Evolutionary conservation across 1,139 yeast species (phyloP).

Genomic region (Saccharomyces hybrid): DNA sequence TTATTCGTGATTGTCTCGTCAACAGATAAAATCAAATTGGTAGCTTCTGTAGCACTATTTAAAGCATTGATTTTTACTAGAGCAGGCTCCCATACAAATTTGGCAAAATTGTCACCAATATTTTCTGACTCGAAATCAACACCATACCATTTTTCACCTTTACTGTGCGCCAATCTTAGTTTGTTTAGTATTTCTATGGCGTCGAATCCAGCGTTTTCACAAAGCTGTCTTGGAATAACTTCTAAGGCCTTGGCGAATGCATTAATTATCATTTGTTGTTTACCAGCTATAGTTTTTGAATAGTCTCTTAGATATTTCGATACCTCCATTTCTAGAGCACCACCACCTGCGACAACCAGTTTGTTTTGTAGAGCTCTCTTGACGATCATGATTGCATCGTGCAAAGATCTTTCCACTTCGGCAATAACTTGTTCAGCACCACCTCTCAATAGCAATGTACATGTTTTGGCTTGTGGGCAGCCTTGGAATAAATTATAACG

Average conservation of each 20-base stretch:
- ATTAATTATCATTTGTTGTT: constrained; percentile 84
- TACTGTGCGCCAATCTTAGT: constrained; percentile 88
- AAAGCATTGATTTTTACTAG: constrained; percentile 91
- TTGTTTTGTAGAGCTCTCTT: constrained; percentile 87
- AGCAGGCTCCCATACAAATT: constrained; percentile 97
- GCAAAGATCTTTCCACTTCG: constrained; percentile 94
- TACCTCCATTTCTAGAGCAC: constrained; percentile 97
- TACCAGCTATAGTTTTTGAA: constrained; percentile 85
- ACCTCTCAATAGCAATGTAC: constrained; percentile 89
- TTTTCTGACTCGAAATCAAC: constrained; percentile 81
- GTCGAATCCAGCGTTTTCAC: constrained; percentile 97
- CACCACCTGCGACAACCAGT: constrained; percentile 94
- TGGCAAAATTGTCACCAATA: constrained; percentile 77
- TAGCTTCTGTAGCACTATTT: constrained; percentile 96
- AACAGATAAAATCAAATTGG: constrained; percentile 80
- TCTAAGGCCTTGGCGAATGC: constrained; percentile 95
- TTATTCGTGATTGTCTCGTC: constrained; percentile 93
- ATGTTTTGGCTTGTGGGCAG: constrained; percentile 86
- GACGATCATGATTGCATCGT: constrained; percentile 98
- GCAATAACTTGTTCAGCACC: constrained; percentile 99
- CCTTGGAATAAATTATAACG: constrained; percentile 90
- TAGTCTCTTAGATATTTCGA: constrained; percentile 83
- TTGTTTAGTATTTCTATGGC: constrained; percentile 87
- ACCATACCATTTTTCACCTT: constrained; percentile 88
- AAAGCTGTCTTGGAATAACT: constrained; percentile 91